Percentiles rank a stretch among this genome's conserved stretches.
These are phyloP conservation scores for Aspergillus costaricaensis DNA, from an alignment of 2,329 filamentous ascomycete genomes.

Conservation along the genomic window DNA sequence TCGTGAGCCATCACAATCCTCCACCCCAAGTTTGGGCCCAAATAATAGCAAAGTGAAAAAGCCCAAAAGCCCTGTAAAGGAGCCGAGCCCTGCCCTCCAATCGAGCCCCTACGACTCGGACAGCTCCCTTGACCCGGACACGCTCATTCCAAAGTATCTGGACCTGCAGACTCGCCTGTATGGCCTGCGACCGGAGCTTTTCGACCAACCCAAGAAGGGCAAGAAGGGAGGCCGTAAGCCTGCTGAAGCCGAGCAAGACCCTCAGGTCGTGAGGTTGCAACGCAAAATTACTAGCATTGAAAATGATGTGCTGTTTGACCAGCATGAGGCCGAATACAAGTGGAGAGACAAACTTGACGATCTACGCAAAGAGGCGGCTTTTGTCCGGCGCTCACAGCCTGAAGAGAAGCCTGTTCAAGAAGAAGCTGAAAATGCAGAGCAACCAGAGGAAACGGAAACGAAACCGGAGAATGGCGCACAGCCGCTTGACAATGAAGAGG, in stretches of 20 bases:
- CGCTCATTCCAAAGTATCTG: constrained; percentile 74
- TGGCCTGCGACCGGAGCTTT: constrained; percentile 58
- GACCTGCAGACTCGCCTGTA: constrained; percentile 71
- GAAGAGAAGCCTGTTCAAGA: constrained; percentile 31
- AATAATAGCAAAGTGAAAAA: constrained; percentile 28
- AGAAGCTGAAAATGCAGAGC: constrained; percentile 58
- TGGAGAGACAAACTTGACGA: constrained; percentile 64
- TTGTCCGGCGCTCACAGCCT: constrained; percentile 30
- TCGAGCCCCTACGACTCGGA: constrained; percentile 49
- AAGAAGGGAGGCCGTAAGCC: constrained; percentile 41
- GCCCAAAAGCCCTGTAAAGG: constrained; percentile 29
- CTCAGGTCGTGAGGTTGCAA: constrained; percentile 65
- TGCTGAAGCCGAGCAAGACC: constrained; percentile 24
- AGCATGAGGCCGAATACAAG: constrained; percentile 62
- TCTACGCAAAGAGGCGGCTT: constrained; percentile 62
- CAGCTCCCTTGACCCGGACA: constrained; percentile 73
- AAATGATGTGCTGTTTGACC: constrained; percentile 74
- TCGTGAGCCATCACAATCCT: constrained; percentile 31
- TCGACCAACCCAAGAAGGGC: constrained; percentile 45
- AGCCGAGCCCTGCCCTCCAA: constrained; percentile 21
- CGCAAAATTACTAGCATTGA: constrained; percentile 77
- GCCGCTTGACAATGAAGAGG: constrained; percentile 39
- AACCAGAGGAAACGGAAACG: constrained; percentile 19
- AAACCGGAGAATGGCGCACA: constrained; percentile 21
- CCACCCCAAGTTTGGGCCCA: constrained; percentile 27